A percentile compares a stretch with the other conserved stretches of the same genome.
Conservation (phyloP, 768 basidiomycete species). For the Psilocybe cyanescens region DNA sequence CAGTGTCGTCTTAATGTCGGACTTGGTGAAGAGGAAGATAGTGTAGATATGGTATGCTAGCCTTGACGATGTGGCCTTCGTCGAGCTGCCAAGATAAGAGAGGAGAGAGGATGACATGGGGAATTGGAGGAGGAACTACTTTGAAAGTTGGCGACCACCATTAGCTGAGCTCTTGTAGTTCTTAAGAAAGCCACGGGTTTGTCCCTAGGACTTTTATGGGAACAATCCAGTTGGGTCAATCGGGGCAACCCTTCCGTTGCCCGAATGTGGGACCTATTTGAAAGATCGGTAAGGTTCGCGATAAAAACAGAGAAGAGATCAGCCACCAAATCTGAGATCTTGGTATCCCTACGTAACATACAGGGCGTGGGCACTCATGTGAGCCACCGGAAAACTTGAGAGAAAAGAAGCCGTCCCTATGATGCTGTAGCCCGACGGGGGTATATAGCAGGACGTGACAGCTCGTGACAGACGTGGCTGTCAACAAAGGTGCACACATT, state of each 20-base stretch:
- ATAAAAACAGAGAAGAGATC: constrained; percentile 13
- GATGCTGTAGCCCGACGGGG: neutral
- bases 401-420: neutral
- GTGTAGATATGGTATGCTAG: constrained; percentile 26
- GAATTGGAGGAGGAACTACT: constrained; percentile 8
- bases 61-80: constrained; percentile 6
- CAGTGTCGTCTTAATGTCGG: constrained; percentile 49
- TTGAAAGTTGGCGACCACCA: constrained; percentile 3
- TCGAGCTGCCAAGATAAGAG: constrained; percentile 11
- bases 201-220: constrained; percentile 18
- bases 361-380: neutral
- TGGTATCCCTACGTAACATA: constrained; percentile 3
- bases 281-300: constrained; percentile 15
- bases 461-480: neutral
- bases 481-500: neutral
- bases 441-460: neutral
- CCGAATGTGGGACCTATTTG: constrained; percentile 13
- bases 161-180: constrained; percentile 16
- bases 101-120: constrained; percentile 17
- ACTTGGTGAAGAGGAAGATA: constrained; percentile 44
- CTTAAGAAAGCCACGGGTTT: constrained; percentile 15
- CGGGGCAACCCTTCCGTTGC: constrained; percentile 13
- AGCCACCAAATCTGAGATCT: constrained; percentile 13
- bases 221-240: constrained; percentile 14
- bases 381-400: neutral